Evolutionary conservation across 2,329 filamentous ascomycete genomes (phyloP).

Genomic region (Fusarium albosuccineum): DNA sequence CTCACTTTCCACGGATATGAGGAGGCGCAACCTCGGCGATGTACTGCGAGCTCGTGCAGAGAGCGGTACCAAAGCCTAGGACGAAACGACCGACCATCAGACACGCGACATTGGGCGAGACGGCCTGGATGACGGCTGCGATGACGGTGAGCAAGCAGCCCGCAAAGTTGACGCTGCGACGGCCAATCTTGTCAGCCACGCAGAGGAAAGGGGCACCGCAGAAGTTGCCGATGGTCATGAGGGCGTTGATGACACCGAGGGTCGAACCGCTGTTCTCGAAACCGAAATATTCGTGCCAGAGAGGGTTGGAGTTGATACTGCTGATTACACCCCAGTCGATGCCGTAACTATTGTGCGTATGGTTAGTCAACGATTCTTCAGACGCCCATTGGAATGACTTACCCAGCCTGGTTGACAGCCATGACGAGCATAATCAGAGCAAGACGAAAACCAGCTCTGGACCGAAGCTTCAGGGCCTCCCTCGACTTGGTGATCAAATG

Average conservation of each 20-base stretch:
- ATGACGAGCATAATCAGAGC: constrained; percentile 35
- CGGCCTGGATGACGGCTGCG: constrained; percentile 39
- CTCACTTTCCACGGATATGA: constrained; percentile 37
- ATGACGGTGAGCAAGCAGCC: constrained; percentile 38
- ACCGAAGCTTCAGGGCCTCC: constrained; percentile 32
- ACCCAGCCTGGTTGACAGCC: constrained; percentile 31
- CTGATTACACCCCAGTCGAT: constrained; percentile 44
- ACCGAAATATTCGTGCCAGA: constrained; percentile 43
- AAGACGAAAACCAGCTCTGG: constrained; percentile 37
- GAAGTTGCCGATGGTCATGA: constrained; percentile 43
- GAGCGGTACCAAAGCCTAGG: constrained; percentile 40
- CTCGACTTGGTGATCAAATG: constrained; percentile 37
- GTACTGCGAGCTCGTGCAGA: constrained; percentile 43
- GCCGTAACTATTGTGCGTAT: constrained; percentile 29
- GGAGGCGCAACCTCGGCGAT: constrained; percentile 40
- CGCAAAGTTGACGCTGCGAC: constrained; percentile 39
- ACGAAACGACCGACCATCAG: constrained; percentile 40
- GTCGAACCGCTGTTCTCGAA: constrained; percentile 35
- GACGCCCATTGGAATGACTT: background rate
- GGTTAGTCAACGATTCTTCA: background rate
- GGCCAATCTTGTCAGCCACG: constrained; percentile 38
- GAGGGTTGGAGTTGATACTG: constrained; percentile 39
- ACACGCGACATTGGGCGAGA: constrained; percentile 33
- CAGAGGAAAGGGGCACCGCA: constrained; percentile 40
- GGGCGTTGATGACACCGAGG: constrained; percentile 40